These are phyloP conservation scores for Beauveria medogensis DNA, from an alignment of 2,329 filamentous ascomycete genomes.

Conservation along the genomic window DNA sequence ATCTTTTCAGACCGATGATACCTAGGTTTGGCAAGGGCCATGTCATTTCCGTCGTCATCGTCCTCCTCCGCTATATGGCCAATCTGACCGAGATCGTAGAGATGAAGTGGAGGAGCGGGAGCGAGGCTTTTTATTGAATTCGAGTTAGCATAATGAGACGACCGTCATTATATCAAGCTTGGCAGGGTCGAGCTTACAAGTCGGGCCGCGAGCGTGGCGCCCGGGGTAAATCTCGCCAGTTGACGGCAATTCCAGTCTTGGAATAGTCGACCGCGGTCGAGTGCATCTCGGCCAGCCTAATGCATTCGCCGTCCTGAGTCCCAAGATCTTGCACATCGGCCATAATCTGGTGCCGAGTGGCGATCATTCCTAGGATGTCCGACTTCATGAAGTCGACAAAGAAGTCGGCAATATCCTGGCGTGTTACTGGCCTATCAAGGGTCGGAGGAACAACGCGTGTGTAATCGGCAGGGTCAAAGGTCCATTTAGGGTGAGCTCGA, in stretches of 20 bases:
- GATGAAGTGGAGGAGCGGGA: constrained; percentile 33
- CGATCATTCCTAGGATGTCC: constrained; percentile 60
- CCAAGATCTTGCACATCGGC: constrained; percentile 50
- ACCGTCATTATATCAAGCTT: background rate
- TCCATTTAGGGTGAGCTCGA: constrained; percentile 33
- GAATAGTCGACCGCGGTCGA: constrained; percentile 70
- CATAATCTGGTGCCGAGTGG: constrained; percentile 53
- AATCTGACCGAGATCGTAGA: constrained; percentile 36
- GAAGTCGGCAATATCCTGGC: constrained; percentile 66
- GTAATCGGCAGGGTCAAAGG: constrained; percentile 60
- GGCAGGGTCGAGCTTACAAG: constrained; percentile 37
- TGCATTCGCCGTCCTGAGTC: constrained; percentile 44
- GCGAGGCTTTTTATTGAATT: constrained; percentile 18
- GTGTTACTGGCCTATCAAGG: constrained; percentile 50
- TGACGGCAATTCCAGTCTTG: constrained; percentile 59
- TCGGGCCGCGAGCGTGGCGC: constrained; percentile 38
- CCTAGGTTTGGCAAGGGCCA: constrained; percentile 33
- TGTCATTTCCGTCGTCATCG: constrained; percentile 30
- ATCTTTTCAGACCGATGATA: constrained; percentile 64
- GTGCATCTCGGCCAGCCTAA: constrained; percentile 51
- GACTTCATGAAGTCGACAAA: constrained; percentile 71
- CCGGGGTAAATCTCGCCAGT: constrained; percentile 34
- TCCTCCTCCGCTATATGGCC: constrained; percentile 22
- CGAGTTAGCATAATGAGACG: background rate
- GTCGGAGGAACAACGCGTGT: constrained; percentile 46